Percentiles rank a stretch among this genome's conserved stretches.
These are phyloP conservation scores for Cladobotryum protrusum DNA, from an alignment of 2,329 filamentous ascomycete species.

Conservation along the genomic window DNA sequence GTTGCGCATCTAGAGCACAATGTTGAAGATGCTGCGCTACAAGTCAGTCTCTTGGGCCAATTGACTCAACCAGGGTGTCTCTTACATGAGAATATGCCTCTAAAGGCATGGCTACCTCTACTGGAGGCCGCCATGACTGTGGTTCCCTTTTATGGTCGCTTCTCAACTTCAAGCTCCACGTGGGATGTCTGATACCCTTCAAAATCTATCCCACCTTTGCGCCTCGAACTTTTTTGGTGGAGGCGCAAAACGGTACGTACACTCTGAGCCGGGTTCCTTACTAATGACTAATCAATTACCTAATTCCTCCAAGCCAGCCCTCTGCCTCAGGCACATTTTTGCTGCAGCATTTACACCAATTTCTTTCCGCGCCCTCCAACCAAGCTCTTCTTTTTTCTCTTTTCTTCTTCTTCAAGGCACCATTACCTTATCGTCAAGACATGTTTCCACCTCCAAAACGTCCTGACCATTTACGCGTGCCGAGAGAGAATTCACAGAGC, in stretches of 20 bases:
- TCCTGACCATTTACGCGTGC: slow-evolving; percentile 90
- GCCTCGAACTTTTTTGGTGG: slow-evolving; percentile 21
- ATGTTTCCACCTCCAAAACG: slow-evolving; percentile 61
- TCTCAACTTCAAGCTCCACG: slow-evolving; percentile 1
- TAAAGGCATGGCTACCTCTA: slow-evolving; percentile 47
- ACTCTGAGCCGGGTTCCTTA: too few species aligned
- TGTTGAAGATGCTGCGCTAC: slow-evolving; percentile 22
- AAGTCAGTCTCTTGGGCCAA: slow-evolving; percentile 14
- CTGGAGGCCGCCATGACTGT: slow-evolving; percentile 46
- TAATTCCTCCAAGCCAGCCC: too few species aligned
- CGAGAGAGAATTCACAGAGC: slow-evolving; percentile 63
- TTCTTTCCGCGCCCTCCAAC: neutral
- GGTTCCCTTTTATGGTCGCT: slow-evolving; percentile 12
- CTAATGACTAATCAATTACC: too few species aligned
- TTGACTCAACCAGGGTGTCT: slow-evolving; percentile 10
- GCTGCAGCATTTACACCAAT: neutral
- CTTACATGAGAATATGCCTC: slow-evolving; percentile 47
- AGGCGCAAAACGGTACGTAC: slow-evolving; percentile 9
- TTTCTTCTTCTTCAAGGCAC: slow-evolving; percentile 52
- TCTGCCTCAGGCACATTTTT: slow-evolving; percentile 20
- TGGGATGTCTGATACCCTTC: neutral
- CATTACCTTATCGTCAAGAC: slow-evolving; percentile 94
- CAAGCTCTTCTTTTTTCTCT: slow-evolving; percentile 24
- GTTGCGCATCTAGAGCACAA: slow-evolving; percentile 35
- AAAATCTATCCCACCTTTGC: slow-evolving; percentile 3